phyloP scores from a whole-genome alignment of 108 stramenopile genomes.

The Discostella stelligeroides region DNA sequence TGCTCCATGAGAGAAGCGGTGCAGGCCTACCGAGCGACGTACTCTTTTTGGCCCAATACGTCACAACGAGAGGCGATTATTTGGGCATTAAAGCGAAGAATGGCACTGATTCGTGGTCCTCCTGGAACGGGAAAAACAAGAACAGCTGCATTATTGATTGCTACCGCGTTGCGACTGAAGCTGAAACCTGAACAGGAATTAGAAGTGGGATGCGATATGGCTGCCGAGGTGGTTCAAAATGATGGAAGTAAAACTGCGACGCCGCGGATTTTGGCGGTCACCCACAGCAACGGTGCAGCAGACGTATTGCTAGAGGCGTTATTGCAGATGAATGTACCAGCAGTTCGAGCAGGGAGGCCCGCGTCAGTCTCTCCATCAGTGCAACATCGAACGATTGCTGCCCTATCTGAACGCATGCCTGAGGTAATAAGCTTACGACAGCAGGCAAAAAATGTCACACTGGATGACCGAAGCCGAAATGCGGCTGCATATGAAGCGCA shows the following conservation, averaged over 20 bases:
- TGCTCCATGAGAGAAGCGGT: slow-evolving; percentile 32
- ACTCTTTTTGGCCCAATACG: slow-evolving; percentile 58
- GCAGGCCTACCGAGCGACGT: slow-evolving; percentile 7
- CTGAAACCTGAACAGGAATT: not conserved
- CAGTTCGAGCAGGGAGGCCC: slow-evolving; percentile 67
- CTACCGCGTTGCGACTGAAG: slow-evolving; percentile 53
- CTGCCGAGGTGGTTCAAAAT: not conserved
- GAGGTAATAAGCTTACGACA: slow-evolving; percentile 50
- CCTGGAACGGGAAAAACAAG: slow-evolving; percentile 62
- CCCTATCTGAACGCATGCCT: slow-evolving; percentile 59
- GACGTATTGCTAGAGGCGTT: slow-evolving; percentile 73
- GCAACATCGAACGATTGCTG: slow-evolving; percentile 64
- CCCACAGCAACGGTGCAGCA: slow-evolving; percentile 75
- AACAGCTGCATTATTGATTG: slow-evolving; percentile 57
- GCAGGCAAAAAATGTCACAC: slow-evolving; percentile 23
- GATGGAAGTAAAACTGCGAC: slow-evolving; percentile 3
- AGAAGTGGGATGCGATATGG: slow-evolving; percentile 6
- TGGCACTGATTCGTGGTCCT: slow-evolving; percentile 59
- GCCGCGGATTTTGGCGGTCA: slow-evolving; percentile 63
- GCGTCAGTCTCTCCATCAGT: slow-evolving; percentile 63
- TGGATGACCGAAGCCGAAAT: slow-evolving; percentile 23
- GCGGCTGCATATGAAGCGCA: slow-evolving; percentile 43
- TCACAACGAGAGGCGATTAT: slow-evolving; percentile 61
- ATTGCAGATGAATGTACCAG: slow-evolving; percentile 64
- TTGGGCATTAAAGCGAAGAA: slow-evolving; percentile 54